phyloP scores from a whole-genome alignment of 225 moss, liverwort and hornwort genomes.

The Sphagnum tenellum region DNA sequence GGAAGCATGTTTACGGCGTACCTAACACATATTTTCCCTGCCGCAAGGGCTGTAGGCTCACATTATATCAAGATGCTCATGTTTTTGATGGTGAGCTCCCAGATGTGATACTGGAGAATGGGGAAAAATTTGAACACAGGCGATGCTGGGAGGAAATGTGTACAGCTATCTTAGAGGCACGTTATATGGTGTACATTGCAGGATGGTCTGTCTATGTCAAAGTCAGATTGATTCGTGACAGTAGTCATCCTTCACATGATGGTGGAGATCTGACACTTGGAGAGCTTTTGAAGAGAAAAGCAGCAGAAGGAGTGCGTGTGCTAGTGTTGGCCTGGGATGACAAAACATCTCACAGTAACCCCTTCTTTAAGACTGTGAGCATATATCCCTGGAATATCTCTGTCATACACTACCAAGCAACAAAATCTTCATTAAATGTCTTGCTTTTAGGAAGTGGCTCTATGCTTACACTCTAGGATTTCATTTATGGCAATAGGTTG shows the following conservation, averaged over 20 bases:
- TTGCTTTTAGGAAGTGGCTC: too few species aligned
- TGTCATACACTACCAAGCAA: too few species aligned
- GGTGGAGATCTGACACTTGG: constrained; percentile 61
- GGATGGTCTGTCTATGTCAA: constrained; percentile 78
- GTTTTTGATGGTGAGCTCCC: constrained; percentile 68
- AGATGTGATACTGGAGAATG: constrained; percentile 48
- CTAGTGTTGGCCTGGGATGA: constrained; percentile 90
- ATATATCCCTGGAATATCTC: neutral
- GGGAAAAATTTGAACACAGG: constrained; percentile 42
- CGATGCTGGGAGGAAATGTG: constrained; percentile 91
- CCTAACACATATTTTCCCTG: constrained; percentile 73
- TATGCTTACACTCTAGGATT: too few species aligned
- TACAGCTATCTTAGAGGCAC: constrained; percentile 67
- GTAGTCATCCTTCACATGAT: constrained; percentile 35
- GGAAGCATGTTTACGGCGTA: constrained; percentile 33
- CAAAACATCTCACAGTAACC: constrained; percentile 70
- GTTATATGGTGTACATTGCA: constrained; percentile 77
- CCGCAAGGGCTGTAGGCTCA: constrained; percentile 51
- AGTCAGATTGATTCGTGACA: constrained; percentile 59
- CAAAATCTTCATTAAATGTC: too few species aligned
- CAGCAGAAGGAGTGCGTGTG: constrained; percentile 81
- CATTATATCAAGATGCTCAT: constrained; percentile 80
- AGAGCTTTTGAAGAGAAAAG: constrained; percentile 75
- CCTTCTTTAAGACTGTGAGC: constrained; percentile 50
- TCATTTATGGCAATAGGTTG: too few species aligned